Base-by-base conservation (phyloP, 495 filamentous ascomycete genomes). In the Penicillium antarcticum region DNA sequence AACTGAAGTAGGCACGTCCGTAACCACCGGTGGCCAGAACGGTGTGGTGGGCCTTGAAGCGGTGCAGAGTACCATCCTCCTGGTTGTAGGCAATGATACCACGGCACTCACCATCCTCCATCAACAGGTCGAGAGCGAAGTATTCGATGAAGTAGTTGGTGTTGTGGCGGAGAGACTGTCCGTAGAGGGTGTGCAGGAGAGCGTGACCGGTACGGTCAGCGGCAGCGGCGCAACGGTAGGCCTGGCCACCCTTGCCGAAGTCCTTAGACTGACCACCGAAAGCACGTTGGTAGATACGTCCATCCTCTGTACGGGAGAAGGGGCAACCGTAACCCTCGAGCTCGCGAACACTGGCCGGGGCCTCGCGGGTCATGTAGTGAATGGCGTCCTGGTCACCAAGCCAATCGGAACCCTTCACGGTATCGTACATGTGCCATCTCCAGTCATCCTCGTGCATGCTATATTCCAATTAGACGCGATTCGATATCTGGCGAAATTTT, bases 381-480 rank as follows among this genome's bases (percentile, higher is more conserved):
- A 97, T 97, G 43, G 92, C 92, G 74, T 97, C 92, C 76, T 97
- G 92, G 75, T 97, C 92, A 69, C 92, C 92, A 29, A 97, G 82
- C 92, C 92, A 97, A 80, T 97, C 92, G 47, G 89, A 95, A 61
- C 92, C 92, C 79, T 97, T 97, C 54, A 97, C 92, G 40, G 92
- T 97, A 73, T 97, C 92, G 79, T 97, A 97, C 92, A 97, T 97
- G 78, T 97, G 92, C 92, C 92, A 97, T 72, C 92, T 86, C 92
- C 92, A 97, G 78, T 97, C 92, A 70, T 97, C 92, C 67, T 83
- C 73, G 70, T 87, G 84, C 85, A 89, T 88, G 70, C 80, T 84
- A 57, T 52, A 60, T 35, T 12, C n/a, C 38, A 36, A 36, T 65
- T 53, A 65, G 56, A 42, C 52, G 29, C 40, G 16, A 48, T 17